Evolutionary conservation across 805 yeast genomes (phyloP).

Genomic region (Yarrowia sp.): DNA sequence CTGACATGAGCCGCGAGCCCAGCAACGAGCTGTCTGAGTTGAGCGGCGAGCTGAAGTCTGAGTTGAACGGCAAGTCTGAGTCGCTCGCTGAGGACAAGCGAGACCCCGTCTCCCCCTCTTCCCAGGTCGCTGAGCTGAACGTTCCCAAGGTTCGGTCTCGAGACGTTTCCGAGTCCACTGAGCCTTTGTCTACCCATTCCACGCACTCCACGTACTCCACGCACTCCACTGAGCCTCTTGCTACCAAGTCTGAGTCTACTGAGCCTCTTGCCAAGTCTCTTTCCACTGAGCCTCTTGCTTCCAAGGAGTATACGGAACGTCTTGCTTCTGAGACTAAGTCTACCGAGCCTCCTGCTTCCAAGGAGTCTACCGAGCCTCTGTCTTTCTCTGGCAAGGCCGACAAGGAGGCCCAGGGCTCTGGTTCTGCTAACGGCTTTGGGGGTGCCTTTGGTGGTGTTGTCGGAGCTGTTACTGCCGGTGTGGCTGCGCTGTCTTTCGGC

Average conservation of each 20-base stretch:
- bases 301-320: no score
- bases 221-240: no score
- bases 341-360: no score
- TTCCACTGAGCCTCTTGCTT: no score
- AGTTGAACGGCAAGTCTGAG: no score
- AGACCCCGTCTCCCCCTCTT: not conserved
- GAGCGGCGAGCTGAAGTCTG: no score
- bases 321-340: no score
- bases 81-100: no score
- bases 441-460: conserved; percentile 10
- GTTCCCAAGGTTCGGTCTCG: conserved; percentile 1
- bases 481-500: conserved; percentile 11
- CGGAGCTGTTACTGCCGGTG: not conserved
- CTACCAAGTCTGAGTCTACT: not conserved
- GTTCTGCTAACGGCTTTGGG: not conserved
- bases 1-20: not conserved
- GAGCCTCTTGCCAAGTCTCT: no score
- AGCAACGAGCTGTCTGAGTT: no score
- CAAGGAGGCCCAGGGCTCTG: not conserved
- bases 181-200: not conserved
- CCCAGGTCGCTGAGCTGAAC: not conserved
- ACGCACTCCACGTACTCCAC: not conserved
- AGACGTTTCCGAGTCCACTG: not conserved
- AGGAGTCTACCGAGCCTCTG: not conserved
- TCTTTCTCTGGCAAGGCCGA: not conserved